Base-by-base conservation (phyloP, 106 monocot species). In the Hemerocallis citrina region DNA sequence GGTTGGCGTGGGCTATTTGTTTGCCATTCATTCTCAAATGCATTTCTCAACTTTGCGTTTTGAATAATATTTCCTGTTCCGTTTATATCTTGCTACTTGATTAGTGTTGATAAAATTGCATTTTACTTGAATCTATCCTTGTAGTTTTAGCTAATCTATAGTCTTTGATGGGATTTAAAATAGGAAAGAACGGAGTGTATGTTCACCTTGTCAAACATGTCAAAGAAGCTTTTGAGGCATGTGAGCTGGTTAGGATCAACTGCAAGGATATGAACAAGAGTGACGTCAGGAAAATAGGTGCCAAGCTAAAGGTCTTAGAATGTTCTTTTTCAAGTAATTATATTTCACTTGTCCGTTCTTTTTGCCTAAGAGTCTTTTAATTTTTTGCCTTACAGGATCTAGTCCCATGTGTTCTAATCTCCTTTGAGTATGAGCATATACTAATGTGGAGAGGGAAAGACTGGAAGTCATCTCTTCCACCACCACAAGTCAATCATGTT, bases 401-500 rank as follows among this genome's bases (percentile, higher is more conserved):
- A 29, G 87, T 98, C 19, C 91, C 91, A 19, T 98, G 98, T 72
- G 70, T 82, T 10, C 72, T 98, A 6, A 27, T 98, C 1, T 98
- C 98, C 12, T 98, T 92, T 67, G 88, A 88, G 54, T 77, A 42
- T 69, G 96, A 98, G 64, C 82, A 98, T 73, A 88, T 98, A 70
- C 92, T 98, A 34, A 55, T 92, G 79, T 98, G 98, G 98, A 92
- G 98, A 85, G 98, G 98, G 21, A 85, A 72, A 71, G 77, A 92
- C 10, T 92, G 92, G 98, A 82, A 70, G 69, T 85, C 92, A 50
- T 77, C 84, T 63, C 75, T 92, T 57, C 65, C 73, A n/a, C 63
- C 42, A 59, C 51, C 28, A 47, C 63, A 81, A 64, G 61, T 57
- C 36, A 16, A 35, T 59, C 7, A 28, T 17, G 30, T 63, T 60